Conservation (phyloP, 345 rosid genomes). For the Eucalyptus microcorys region DNA sequence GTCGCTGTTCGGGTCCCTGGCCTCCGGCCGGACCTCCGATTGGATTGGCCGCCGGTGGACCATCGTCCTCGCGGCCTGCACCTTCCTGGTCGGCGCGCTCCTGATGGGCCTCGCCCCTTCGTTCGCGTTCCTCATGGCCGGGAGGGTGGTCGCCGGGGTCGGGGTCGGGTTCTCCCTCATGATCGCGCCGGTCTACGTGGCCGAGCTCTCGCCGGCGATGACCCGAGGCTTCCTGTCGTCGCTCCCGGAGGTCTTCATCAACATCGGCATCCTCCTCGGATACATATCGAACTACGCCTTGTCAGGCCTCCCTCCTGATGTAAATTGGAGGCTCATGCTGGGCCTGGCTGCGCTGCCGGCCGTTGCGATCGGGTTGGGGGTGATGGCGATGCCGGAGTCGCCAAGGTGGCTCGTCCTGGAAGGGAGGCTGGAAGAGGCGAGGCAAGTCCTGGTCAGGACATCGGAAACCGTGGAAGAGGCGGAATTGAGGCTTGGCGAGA, state of each 20-base stretch:
- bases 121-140: constrained; percentile 36
- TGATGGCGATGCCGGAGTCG: constrained; percentile 60
- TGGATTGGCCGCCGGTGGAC: constrained; percentile 59
- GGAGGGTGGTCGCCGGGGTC: constrained; percentile 56
- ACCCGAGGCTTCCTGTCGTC: constrained; percentile 56
- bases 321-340: constrained; percentile 60
- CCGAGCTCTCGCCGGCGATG: constrained; percentile 52
- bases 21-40: constrained; percentile 64
- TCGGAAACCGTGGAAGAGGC: constrained; percentile 41
- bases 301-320: constrained; percentile 30
- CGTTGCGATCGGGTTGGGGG: constrained; percentile 26
- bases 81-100: constrained; percentile 46
- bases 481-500: constrained; percentile 29
- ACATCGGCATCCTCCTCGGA: constrained; percentile 51
- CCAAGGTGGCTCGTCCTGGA: constrained; percentile 67
- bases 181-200: constrained; percentile 52
- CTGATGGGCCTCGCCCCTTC: constrained; percentile 63
- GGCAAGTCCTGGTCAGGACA: constrained; percentile 29
- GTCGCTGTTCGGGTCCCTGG: constrained; percentile 45
- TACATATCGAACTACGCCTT: constrained; percentile 45
- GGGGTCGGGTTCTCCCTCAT: constrained; percentile 65
- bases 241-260: constrained; percentile 61
- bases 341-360: constrained; percentile 57
- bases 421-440: constrained; percentile 37
- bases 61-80: constrained; percentile 46